phyloP scores from a whole-genome alignment of 768 basidiomycete genomes.

The Coprinopsis strossmayeri region DNA sequence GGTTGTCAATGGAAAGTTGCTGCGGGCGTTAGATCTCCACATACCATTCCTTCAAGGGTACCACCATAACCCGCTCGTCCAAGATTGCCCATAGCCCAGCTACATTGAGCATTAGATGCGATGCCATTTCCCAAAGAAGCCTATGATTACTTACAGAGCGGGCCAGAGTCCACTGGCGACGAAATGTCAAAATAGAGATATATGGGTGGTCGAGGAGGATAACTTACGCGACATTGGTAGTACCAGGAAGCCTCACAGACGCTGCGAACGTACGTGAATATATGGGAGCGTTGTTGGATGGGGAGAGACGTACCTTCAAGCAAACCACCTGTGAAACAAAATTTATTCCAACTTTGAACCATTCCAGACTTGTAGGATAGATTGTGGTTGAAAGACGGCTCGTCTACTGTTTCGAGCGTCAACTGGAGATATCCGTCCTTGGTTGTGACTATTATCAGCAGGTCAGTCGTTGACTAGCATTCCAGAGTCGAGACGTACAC shows the following conservation, averaged over 20 bases:
- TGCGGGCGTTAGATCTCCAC: not conserved
- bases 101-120: not conserved
- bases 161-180: constrained; percentile 72
- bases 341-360: constrained; percentile 65
- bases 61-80: constrained; percentile 25
- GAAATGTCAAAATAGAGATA: too few relatives aligned
- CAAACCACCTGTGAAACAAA: constrained; percentile 92
- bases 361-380: constrained; percentile 79
- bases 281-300: not conserved
- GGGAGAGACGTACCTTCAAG: constrained; percentile 41
- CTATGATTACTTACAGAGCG: constrained; percentile 21
- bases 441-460: constrained; percentile 76
- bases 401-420: constrained; percentile 59
- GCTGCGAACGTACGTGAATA: constrained; percentile 24
- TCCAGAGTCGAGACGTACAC: too few relatives aligned
- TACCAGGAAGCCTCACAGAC: constrained; percentile 68
- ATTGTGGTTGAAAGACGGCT: constrained; percentile 45
- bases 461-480: too few relatives aligned
- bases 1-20: not conserved
- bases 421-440: constrained; percentile 73
- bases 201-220: too few relatives aligned
- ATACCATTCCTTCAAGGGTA: not conserved
- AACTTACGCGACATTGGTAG: constrained; percentile 33
- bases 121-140: constrained; percentile 29
- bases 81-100: constrained; percentile 75